Base-by-base conservation (phyloP, 169 alveolate genomes). In the Plasmodium berghei region DNA sequence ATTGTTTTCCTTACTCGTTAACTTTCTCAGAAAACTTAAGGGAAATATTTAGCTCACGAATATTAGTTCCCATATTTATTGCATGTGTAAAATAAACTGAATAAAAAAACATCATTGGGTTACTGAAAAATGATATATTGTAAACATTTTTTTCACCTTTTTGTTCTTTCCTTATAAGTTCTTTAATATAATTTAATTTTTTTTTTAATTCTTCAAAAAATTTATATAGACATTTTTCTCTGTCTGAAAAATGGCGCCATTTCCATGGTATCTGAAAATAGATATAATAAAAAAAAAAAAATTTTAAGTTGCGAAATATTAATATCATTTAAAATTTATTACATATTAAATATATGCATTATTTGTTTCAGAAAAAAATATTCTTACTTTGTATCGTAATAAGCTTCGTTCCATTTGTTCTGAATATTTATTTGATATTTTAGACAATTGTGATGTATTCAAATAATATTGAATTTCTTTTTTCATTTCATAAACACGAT, bases 31-130 rank as follows among this genome's bases (percentile, higher is more conserved):
- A 80, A 34, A 24, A 80, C 12, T 80, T 80, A 34, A 80, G 49
- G 24, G 55, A 55, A 26, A 58, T 28, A 22, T 40, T 80, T 14
- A 80, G 52, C 26, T 71, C 69, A 14, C 34, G 54, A 20, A 80
- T 22, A 12, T 48, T 22, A 10, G 56, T 54, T 9, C 66, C 66
- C 90, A 80, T 80, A 54, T 62, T 80, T 8, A 1, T 55, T 49
- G 90, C 90, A 56, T 66, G 69, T 42, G 73, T 80, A 18, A 80
- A 59, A 61, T 34, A 80, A 28, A 67, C 42, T 0, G 90, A 64
- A 48, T 80, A 80, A 64, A 80, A 80, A 49, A 80, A 80, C 28
- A 80, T 59, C 24, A 80, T 28, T 24, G 90, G 90, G 1, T 80
- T 80, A 5, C 9, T 80, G 24, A 80, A 80, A 72, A 66, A 66